phyloP scores from a whole-genome alignment of 1,139 yeast genomes.

The Sugiyamaella paludigena region DNA sequence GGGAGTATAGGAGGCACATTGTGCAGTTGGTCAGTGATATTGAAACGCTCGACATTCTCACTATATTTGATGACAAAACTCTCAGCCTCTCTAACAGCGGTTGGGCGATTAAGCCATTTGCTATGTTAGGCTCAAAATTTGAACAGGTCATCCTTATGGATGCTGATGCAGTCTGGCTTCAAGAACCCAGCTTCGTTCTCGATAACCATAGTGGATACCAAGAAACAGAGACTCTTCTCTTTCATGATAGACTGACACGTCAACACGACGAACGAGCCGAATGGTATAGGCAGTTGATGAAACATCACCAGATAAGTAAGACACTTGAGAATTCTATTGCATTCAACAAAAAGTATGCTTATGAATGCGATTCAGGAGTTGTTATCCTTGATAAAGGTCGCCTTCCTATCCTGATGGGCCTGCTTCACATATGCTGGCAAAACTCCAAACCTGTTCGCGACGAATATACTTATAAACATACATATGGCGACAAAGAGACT shows the following conservation, averaged over 20 bases:
- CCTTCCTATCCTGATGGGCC: conserved; percentile 3
- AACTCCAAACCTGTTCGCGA: conserved; percentile 9
- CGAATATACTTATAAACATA: conserved; percentile 8
- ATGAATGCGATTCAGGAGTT: conserved; percentile 6
- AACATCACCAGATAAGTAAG: not conserved
- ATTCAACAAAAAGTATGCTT: conserved; percentile 4
- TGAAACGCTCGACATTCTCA: conserved; percentile 1
- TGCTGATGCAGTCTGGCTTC: conserved; percentile 11
- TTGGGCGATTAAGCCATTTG: conserved; percentile 11
- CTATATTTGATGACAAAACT: conserved; percentile 2
- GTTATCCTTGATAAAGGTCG: conserved; percentile 8
- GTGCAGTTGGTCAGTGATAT: not conserved
- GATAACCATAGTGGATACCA: not conserved
- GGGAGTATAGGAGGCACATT: not conserved
- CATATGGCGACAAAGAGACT: conserved; percentile 13
- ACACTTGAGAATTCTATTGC: conserved; percentile 1
- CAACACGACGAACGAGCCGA: not conserved
- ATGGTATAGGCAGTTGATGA: conserved; percentile 2
- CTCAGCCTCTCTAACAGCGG: conserved; percentile 2
- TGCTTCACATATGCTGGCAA: conserved; percentile 9
- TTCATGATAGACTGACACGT: conserved; percentile 4
- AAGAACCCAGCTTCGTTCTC: conserved; percentile 7
- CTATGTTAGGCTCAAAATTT: conserved; percentile 3
- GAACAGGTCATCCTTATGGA: conserved; percentile 7
- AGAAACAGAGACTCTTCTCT: conserved; percentile 9